A percentile compares a stretch with the other conserved stretches of the same genome.
Conservation (phyloP, 257 asterid genomes). For the Solanum stenotomum region DNA sequence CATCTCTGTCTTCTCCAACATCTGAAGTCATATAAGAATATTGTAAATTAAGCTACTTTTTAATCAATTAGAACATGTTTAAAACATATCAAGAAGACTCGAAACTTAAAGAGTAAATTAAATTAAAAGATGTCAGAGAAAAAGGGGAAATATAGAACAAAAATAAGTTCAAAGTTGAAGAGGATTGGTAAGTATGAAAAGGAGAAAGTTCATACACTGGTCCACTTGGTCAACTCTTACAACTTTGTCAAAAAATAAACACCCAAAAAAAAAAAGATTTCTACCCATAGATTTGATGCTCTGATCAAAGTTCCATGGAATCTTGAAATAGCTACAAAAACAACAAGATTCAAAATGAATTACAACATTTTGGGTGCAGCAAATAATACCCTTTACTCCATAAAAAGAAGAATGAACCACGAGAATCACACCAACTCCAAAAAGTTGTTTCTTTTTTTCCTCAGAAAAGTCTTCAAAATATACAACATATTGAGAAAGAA, state of each 20-base stretch:
- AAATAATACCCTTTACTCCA: not conserved
- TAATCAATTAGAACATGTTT: not conserved
- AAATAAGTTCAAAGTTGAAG: not conserved
- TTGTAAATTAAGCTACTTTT: not conserved
- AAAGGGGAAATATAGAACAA: not conserved
- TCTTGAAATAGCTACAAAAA: not conserved
- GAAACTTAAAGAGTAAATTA: not conserved
- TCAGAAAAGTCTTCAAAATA: not conserved
- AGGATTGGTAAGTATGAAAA: not conserved
- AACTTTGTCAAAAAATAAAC: not conserved
- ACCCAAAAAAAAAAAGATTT: not conserved
- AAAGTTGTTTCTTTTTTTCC: not conserved
- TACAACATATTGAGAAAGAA: too few species aligned
- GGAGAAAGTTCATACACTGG: constrained; percentile 16
- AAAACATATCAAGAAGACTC: not conserved
- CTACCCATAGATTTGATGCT: not conserved
- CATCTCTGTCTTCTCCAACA: constrained; percentile 57
- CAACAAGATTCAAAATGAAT: not conserved
- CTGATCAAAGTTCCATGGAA: not conserved
- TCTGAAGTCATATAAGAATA: not conserved
- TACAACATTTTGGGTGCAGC: not conserved
- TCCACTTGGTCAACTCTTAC: constrained; percentile 18
- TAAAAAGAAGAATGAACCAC: not conserved
- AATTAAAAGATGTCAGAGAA: not conserved
- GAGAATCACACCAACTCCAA: constrained; percentile 6